Base-by-base conservation (phyloP, 2,329 filamentous ascomycete species). In the Sporothrix curviconia region DNA sequence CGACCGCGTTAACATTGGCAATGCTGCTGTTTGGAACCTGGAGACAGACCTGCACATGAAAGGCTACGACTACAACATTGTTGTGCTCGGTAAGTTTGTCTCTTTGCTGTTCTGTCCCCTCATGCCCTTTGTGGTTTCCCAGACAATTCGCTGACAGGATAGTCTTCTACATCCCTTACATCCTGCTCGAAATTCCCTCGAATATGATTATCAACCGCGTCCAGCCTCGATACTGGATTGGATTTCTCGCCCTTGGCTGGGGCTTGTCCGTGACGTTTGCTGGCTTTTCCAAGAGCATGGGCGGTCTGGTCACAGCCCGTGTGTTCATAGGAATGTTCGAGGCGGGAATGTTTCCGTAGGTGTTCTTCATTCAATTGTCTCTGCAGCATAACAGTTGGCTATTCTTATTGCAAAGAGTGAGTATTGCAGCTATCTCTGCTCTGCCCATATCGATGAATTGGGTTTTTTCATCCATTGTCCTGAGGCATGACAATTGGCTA, bases 1-100 rank as follows among this genome's bases (percentile, higher is more conserved):
- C 7, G 88, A 90, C 66, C 77, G 87, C 7, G 85, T 88, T 53
- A 90, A 90, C 66, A 89, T 90, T 61, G 84, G 85, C 53, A 89
- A 88, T 71, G 85, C 85, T 15, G 75, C 80, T 6, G 74, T 89
- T 3, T 87, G 86, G 63, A 77, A 78, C 1, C 64, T 90, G 52
- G 82, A 87, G 67, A 71, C 77, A 57, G 85, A 87, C 61, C 74
- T 89, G 4, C 73, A 77, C 14, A 71, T 90, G 61, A 68, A 69
- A 34, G 78, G 79, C n/a, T 78, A 81, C 57, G 84, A 90, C 66
- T 92, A 86, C 67, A 40, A 39, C 15, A 40, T 52, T 25, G 46
- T 40, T 15, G 22, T 52, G 7, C 36, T 39, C 4, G 47, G 32
- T 51, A 51, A 19, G 46, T 37, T 37, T 51, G 7, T 17, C 6